Base-by-base conservation (phyloP, 768 basidiomycete species). In the Cyclocybe cylindracea region DNA sequence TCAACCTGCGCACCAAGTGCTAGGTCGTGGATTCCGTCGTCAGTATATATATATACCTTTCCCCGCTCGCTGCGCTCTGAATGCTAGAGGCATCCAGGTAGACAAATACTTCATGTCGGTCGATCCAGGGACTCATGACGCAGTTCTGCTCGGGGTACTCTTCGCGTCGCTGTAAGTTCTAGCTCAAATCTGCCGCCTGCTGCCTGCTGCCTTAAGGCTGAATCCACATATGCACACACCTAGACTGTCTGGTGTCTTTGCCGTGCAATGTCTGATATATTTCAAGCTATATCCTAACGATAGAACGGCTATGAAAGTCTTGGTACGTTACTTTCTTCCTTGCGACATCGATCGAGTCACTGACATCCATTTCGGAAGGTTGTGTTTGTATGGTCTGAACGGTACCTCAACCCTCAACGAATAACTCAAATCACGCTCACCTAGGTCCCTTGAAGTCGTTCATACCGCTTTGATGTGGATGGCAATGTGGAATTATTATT, bases 401-500 rank as follows among this genome's bases (percentile, higher is more conserved):
- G 33, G 2, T 19, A 8, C 35, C 18, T 16, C 39, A 7, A 11
- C 16, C 18, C 48, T 42, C 11, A 4, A 14, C 3, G n/a, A 36
- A 39, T 7, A 24, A 3, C 41, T 44, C 19, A 34, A 14, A 14
- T 18, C 18, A 7, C 10, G 11, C 33, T 24, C n/a, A 14, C 5
- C 29, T 50, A 77, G 75, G 74, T 6, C 64, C n/a, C 59, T 72
- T n/a, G 76, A 77, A 42, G 55, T 64, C 11, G 48, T 57, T 0
- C 76, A 77, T 53, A 75, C 72, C 0, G 55, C 48, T 8, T 60
- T 74, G 32, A 68, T 76, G 18, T 73, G 72, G 67, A 48, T 61
- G 5, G 60, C 72, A 5, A 48, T 74, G 37, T 78, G 75, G 73
- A 55, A n/a, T n/a, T n/a, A n/a, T n/a, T n/a, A 70, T n/a, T 74